Base-by-base conservation (phyloP, 495 filamentous ascomycete species). In the Massariosphaeria phaeospora region DNA sequence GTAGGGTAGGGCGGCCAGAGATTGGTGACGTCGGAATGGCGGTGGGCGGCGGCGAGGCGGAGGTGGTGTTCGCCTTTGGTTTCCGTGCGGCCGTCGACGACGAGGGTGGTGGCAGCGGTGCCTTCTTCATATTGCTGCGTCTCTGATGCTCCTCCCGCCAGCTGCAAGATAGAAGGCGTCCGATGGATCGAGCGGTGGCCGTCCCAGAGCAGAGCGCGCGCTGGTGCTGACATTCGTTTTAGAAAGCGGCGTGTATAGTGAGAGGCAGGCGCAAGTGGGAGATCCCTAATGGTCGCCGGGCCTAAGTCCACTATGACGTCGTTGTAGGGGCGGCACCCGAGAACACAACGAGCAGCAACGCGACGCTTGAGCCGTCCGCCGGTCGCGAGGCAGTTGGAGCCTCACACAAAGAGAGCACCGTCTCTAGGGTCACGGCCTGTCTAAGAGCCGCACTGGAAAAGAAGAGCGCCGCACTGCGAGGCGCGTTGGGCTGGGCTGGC, bases 81-180 rank as follows among this genome's bases (percentile, higher is more conserved):
- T 24, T 11, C 26, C 6, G 18, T 5, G 27, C 25, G n/a, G 31
- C 48, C 17, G 38, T 63, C 51, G 58, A 39, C 27, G 54, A 55
- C 35, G 49, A 52, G 38, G 52, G 52, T 25, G 59, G 57, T 23
- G 44, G 52, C 52, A 52, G 43, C 23, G 54, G 53, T 23, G 46
- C 27, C 49, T 29, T 36, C 17, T 54, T 58, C 59, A 63, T 63
- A 23, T 25, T 54, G 45, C 33, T 49, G 52, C 34, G 39, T 43
- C 52, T 55, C 48, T 39, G 26, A 38, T 61, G 45, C 53, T 49
- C 48, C 52, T 45, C 54, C 48, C 52, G 17, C 29, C 31, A 25
- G 42, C 45, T 29, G 35, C n/a, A 33, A 33, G 46, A 39, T 18
- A 54, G 39, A 36, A 39, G 47, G 21, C 27, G 11, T 23, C 42